phyloP scores from a whole-genome alignment of 306 rosid genomes.

The Cajanus cajan region DNA sequence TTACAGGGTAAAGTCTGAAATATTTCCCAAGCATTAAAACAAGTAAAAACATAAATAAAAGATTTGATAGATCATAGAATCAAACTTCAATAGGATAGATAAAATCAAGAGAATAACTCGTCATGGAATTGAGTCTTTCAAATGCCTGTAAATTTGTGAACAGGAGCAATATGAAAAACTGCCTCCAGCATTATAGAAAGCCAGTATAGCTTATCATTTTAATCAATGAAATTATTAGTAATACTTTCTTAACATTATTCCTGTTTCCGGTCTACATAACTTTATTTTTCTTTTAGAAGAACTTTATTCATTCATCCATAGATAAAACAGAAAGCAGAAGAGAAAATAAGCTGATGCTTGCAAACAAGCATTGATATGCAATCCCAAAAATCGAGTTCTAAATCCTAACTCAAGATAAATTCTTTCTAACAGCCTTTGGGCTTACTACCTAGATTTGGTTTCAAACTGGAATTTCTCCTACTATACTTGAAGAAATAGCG shows the following conservation, averaged over 20 bases:
- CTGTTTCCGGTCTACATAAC: not conserved
- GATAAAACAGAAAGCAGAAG: slow-evolving; percentile 11
- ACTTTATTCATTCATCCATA: not conserved
- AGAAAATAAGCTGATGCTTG: slow-evolving; percentile 17
- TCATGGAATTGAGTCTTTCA: not conserved
- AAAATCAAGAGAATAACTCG: not conserved
- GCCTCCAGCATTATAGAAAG: not conserved
- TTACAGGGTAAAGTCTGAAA: not conserved
- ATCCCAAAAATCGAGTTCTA: slow-evolving; percentile 15
- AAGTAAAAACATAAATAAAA: not conserved
- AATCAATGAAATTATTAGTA: not conserved
- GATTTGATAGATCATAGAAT: not conserved
- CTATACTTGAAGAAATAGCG: slow-evolving; percentile 52
- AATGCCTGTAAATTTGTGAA: not conserved
- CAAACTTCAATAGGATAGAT: not conserved
- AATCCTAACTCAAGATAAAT: not conserved
- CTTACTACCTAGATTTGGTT: slow-evolving; percentile 11
- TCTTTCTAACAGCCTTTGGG: not conserved
- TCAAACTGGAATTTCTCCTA: slow-evolving; percentile 38
- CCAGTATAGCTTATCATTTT: not conserved
- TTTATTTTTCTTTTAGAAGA: not conserved
- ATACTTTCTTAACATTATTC: not conserved
- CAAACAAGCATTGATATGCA: slow-evolving; percentile 22
- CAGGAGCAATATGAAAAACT: not conserved
- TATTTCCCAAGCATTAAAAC: not conserved